Evolutionary conservation across 2,329 filamentous ascomycete genomes (phyloP).

Genomic region (Botrytis byssoidea): DNA sequence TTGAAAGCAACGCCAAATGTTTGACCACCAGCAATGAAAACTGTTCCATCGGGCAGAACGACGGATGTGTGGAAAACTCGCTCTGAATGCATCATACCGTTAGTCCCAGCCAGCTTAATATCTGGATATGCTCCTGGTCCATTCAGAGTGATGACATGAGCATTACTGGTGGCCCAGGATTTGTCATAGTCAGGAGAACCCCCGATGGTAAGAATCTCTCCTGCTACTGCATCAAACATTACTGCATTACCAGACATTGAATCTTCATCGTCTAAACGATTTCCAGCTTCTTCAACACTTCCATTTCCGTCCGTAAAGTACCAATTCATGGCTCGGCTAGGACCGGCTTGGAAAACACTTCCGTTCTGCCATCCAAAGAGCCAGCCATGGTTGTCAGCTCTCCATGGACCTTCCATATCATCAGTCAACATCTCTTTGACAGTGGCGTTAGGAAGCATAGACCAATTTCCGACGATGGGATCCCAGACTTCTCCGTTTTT

Average conservation of each 20-base stretch:
- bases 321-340: conserved; percentile 15
- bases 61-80: conserved; percentile 12
- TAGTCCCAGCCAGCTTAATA: background rate
- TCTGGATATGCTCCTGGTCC: background rate
- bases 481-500: conserved; percentile 14
- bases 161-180: background rate
- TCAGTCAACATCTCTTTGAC: conserved; percentile 3
- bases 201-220: conserved; percentile 10
- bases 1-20: conserved; percentile 7
- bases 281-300: background rate
- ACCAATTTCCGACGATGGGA: background rate
- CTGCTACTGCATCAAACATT: conserved; percentile 10
- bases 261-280: background rate
- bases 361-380: conserved; percentile 11
- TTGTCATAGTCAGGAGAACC: conserved; percentile 2
- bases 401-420: conserved; percentile 11
- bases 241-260: conserved; percentile 13
- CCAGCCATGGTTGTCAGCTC: conserved; percentile 13
- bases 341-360: conserved; percentile 8
- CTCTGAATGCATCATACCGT: conserved; percentile 2
- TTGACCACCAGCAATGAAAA: conserved; percentile 9
- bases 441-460: background rate
- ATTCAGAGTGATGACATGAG: background rate
- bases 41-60: conserved; percentile 1
- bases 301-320: conserved; percentile 8